These are phyloP conservation scores for Physcia stellaris DNA, from an alignment of 495 filamentous ascomycete genomes.

Conservation along the genomic window DNA sequence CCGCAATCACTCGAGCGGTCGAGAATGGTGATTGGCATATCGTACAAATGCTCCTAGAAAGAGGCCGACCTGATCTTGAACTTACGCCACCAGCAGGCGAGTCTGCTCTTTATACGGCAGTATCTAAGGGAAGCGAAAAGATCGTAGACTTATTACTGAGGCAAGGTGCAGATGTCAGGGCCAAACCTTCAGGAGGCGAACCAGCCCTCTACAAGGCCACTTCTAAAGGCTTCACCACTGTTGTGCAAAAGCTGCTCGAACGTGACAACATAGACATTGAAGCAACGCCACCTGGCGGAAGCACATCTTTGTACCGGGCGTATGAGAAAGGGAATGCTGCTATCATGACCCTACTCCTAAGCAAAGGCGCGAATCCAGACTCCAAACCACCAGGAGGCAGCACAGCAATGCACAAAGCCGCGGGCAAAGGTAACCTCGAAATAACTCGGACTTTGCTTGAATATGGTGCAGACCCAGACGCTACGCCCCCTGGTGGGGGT, in stretches of 20 bases:
- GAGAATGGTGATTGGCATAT: slow-evolving; percentile 5
- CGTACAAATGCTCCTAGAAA: slow-evolving; percentile 4
- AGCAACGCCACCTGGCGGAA: background rate
- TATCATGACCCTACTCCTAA: slow-evolving; percentile 5
- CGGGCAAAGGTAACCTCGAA: slow-evolving; percentile 3
- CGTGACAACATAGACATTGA: background rate
- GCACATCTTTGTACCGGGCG: slow-evolving; percentile 7
- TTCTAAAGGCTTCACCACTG: slow-evolving; percentile 5
- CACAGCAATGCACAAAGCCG: slow-evolving; percentile 10
- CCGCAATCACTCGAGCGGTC: slow-evolving; percentile 9
- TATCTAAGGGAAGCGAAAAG: slow-evolving; percentile 1
- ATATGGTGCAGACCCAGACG: slow-evolving; percentile 10
- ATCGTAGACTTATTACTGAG: slow-evolving; percentile 9
- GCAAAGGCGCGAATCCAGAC: slow-evolving; percentile 6
- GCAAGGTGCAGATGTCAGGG: slow-evolving; percentile 7
- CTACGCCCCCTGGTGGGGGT: slow-evolving; percentile 7
- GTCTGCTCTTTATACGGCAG: slow-evolving; percentile 10
- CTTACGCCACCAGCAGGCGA: slow-evolving; percentile 6
- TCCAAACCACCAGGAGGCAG: slow-evolving; percentile 4
- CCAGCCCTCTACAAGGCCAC: slow-evolving; percentile 5
- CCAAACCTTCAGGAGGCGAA: slow-evolving; percentile 7
- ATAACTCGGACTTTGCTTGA: slow-evolving; percentile 6
- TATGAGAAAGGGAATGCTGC: slow-evolving; percentile 7
- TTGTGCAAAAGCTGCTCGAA: background rate
- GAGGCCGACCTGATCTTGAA: slow-evolving; percentile 10